Evolutionary conservation across 768 basidiomycete genomes (phyloP).

Genomic region (Boletus rubroflammeus): DNA sequence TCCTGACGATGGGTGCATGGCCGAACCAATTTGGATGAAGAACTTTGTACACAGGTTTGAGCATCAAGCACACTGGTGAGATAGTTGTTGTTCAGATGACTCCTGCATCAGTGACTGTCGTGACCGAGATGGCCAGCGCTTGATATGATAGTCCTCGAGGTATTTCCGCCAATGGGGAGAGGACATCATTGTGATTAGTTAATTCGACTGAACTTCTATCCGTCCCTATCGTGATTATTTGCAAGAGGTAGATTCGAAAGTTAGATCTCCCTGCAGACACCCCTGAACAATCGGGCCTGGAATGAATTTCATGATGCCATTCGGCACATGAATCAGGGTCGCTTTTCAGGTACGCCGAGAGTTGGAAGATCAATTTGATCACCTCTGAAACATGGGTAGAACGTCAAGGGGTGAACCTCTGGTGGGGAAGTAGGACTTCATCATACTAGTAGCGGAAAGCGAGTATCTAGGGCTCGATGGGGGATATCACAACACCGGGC

Average conservation of each 20-base stretch:
- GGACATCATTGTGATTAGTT: constrained; percentile 7
- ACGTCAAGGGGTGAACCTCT: not conserved
- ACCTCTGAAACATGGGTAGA: not conserved
- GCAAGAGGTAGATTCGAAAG: constrained; percentile 13
- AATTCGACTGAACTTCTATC: constrained; percentile 16
- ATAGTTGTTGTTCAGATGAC: not conserved
- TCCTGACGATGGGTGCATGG: not conserved
- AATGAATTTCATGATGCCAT: constrained; percentile 20
- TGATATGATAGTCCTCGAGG: constrained; percentile 9
- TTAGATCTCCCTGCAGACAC: constrained; percentile 15
- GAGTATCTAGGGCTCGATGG: not conserved
- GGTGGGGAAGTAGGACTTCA: not conserved
- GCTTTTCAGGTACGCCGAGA: constrained; percentile 14
- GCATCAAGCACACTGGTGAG: not conserved
- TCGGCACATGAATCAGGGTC: constrained; percentile 26
- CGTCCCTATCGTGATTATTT: constrained; percentile 23
- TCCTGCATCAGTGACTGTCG: not conserved
- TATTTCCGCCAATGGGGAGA: constrained; percentile 19
- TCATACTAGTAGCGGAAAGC: not conserved
- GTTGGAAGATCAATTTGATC: constrained; percentile 18
- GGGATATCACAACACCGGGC: constrained; percentile 9
- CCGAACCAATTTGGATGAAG: not conserved
- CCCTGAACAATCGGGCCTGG: constrained; percentile 20
- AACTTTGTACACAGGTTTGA: constrained; percentile 1
- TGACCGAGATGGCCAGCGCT: not conserved